Evolutionary conservation across 768 basidiomycete genomes (phyloP).

Genomic region (Boletus sp.): DNA sequence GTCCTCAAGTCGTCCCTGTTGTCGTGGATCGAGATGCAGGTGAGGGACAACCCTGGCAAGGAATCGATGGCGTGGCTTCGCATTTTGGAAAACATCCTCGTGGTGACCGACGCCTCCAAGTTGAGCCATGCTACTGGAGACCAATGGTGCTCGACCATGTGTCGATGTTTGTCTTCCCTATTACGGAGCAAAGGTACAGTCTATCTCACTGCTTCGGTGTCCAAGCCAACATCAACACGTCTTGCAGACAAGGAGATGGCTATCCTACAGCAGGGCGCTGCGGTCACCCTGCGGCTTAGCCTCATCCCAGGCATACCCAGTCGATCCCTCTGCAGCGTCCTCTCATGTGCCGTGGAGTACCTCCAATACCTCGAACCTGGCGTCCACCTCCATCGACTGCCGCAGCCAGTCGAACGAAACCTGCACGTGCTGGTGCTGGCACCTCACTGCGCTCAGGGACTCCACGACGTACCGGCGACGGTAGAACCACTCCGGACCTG

Average conservation of each 20-base stretch:
- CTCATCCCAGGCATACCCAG: slow-evolving; percentile 30
- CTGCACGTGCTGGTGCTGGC: slow-evolving; percentile 20
- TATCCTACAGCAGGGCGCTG: slow-evolving; percentile 25
- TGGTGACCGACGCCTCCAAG: slow-evolving; percentile 48
- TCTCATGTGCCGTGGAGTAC: slow-evolving; percentile 28
- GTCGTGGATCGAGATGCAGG: slow-evolving; percentile 81
- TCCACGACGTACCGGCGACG: slow-evolving; percentile 35
- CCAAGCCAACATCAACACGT: background rate
- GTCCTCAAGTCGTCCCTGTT: slow-evolving; percentile 68
- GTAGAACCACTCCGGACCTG: slow-evolving; percentile 39
- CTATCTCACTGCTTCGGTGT: background rate
- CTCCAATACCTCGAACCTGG: slow-evolving; percentile 31
- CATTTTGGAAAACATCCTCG: slow-evolving; percentile 62
- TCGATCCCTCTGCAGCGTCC: slow-evolving; percentile 29
- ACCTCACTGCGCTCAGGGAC: slow-evolving; percentile 34
- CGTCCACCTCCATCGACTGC: slow-evolving; percentile 1
- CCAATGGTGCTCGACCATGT: slow-evolving; percentile 59
- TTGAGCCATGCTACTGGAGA: slow-evolving; percentile 53
- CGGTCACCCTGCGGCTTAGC: slow-evolving; percentile 38
- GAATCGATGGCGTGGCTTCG: slow-evolving; percentile 62
- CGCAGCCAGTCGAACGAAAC: background rate
- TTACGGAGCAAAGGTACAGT: slow-evolving; percentile 13
- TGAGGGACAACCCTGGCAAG: slow-evolving; percentile 29
- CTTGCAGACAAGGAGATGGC: slow-evolving; percentile 19
- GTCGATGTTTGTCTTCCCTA: slow-evolving; percentile 45